Base-by-base conservation (phyloP, 2,329 filamentous ascomycete genomes). In the Ascochyta pisi region DNA sequence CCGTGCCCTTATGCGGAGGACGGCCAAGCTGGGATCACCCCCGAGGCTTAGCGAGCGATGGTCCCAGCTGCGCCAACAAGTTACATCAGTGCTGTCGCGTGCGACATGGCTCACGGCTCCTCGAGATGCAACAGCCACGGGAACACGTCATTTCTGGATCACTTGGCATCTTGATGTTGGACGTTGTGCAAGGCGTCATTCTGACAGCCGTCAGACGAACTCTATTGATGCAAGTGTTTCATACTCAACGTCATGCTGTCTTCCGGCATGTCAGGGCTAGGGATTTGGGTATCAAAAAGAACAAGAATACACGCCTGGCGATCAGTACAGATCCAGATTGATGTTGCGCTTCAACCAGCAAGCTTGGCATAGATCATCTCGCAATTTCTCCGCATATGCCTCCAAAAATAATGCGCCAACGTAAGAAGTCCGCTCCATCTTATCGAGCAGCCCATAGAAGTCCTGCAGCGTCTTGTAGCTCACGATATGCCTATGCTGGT, bases 371-470 rank as follows among this genome's bases (percentile, higher is more conserved):
- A 57, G 24, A 41, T 70, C 67, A 29, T 58, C 47, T 7, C 45
- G 49, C 2, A 73, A 49, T 23, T 61, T 66, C 42, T 69, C 66
- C 13, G 68, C 71, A 50, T 68, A 69, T 10, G 63, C 63, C 48
- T 70, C 67, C 12, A 66, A 54, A 40, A 66, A 69, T 9, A 60
- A 31, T 13, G 61, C 64, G 19, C 62, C 60, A 3, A 61, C 58
- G n/a, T 52, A 59, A 9, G 60, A 64, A 13, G 54, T 62, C 3
- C 60, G 51, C 48, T 66, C 67, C 22, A 71, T 66, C 34, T 48
- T 55, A 53, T 72, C 67, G 15, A 70, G 63, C 12, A 71, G 59
- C 15, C 57, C 46, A 56, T 70, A 71, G 40, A 71, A 66, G n/a
- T 67, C 60, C 49, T 65, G 58, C 40, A 69, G 52, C 12, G 61